Base-by-base conservation (phyloP, 1,284 basidiomycete genomes). In the Rhodotorula sp. region DNA sequence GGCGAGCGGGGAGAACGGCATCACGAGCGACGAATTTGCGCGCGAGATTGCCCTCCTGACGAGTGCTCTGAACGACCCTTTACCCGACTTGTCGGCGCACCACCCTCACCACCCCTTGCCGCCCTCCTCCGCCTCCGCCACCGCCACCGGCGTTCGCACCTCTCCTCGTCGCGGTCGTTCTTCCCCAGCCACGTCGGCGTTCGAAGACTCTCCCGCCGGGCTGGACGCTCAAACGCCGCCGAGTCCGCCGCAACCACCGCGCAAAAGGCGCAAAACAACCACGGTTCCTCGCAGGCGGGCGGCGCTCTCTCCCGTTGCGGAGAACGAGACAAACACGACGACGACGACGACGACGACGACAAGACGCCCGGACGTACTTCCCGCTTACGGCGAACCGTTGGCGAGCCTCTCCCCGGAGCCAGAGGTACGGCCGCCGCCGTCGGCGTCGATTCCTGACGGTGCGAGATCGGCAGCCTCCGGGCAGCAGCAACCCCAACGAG, bases 41-140 rank as follows among this genome's bases (percentile, higher is more conserved):
- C 57, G 55, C n/a, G 69, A 70, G 55, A 45, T 70, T n/a, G 66
- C 62, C 24, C 55, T 70, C 22, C 42, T 70, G 18, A 70, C 66
- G 5, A 51, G 29, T 5, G 62, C 57, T 3, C 33, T 60, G 4
- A 61, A 63, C 42, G 48, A 56, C 24, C 55, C 55, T 12, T 29
- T 56, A 1, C 53, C 45, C 30, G 18, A 24, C 10, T 10, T 17
- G 29, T 42, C 55, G 42, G 14, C 18, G 20, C n/a, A 42, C 10
- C 37, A 2, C 8, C 37, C 12, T 42, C 37, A 42, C 14, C 37
- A 42, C 37, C 37, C 37, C 7, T 12, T 42, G 37, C 8, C n/a
- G n/a, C n/a, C n/a, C n/a, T 56, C n/a, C 26, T 30, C 51, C 8
- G 24, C 53, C 48, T 42, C 30, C 4, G 8, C 45, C 10, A 2